phyloP scores from a whole-genome alignment of 768 basidiomycete genomes.

The Phylloporus sp. region DNA sequence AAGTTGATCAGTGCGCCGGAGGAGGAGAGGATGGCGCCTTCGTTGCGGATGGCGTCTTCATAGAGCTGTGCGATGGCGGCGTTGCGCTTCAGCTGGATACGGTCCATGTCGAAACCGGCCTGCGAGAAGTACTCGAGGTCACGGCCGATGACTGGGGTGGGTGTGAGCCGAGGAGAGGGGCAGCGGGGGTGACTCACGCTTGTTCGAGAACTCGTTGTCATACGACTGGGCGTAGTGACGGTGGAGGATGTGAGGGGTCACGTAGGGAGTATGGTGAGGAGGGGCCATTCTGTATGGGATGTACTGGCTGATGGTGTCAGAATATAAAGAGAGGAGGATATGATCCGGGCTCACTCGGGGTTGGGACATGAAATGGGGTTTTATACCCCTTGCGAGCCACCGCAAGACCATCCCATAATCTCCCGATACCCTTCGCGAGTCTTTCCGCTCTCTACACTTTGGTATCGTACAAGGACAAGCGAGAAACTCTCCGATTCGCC shows the following conservation, averaged over 20 bases:
- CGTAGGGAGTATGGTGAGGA: conserved; percentile 74
- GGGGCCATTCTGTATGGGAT: conserved; percentile 51
- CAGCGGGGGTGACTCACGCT: conserved; percentile 42
- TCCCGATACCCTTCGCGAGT: conserved; percentile 23
- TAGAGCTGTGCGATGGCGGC: conserved; percentile 87
- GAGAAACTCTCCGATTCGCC: not conserved
- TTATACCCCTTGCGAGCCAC: conserved; percentile 26
- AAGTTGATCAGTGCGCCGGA: conserved; percentile 99
- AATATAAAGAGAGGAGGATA: conserved; percentile 6
- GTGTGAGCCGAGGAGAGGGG: not conserved
- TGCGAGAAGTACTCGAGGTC: conserved; percentile 98
- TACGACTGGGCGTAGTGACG: conserved; percentile 75
- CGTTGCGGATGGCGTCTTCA: conserved; percentile 97
- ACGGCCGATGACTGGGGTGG: conserved; percentile 71
- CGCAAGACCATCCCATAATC: conserved; percentile 30
- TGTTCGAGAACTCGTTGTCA: conserved; percentile 59
- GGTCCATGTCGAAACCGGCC: conserved; percentile 98
- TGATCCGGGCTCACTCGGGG: conserved; percentile 28
- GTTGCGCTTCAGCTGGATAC: conserved; percentile 93
- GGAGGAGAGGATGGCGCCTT: conserved; percentile 96
- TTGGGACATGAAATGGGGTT: conserved; percentile 8
- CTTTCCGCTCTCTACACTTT: conserved; percentile 11
- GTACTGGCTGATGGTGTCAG: not conserved
- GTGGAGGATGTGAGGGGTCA: conserved; percentile 87
- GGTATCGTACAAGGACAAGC: not conserved